Evolutionary conservation across 2,329 filamentous ascomycete species (phyloP), one percentile per base, ranked within the genome.

Genomic region (Rhytidhysteron rufulum): DNA sequence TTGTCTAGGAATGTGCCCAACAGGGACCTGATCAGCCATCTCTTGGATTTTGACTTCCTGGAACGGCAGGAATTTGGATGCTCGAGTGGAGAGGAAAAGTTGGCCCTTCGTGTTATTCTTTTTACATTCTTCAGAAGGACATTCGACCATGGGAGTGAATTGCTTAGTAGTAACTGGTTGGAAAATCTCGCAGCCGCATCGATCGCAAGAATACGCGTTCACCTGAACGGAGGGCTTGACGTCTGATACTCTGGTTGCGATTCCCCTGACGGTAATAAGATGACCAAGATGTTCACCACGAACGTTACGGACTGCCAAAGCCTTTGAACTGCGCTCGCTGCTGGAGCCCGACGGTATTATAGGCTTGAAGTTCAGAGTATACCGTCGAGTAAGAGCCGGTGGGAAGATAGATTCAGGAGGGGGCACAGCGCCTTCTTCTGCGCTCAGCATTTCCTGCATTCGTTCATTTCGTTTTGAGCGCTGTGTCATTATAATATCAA

Each of bases 11-110:
- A 98, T 98, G 63, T 98, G 93, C 37, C 93, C 93, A 49, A 98
- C 94, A 6, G 93, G 93, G 0, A 98, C 93, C 66, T 98, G 93
- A 63, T 98, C 93, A n/a, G 93, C 89, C 82, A 97, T 88, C 64
- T 98, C 93, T 68, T 98, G 93, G 41, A 98, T 89, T 72, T 97
- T 97, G 68, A 97, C 82, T 67, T 98, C 93, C 67, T 98, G 93
- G 73, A 98, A 98, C 3, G 93, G 89, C 57, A 95, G 71, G 60
- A 97, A 98, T 59, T 97, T 98, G 37, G 90, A 96, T 0, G 91
- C 93, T 55, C 93, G 80, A n/a, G 90, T 94, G 1, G 91, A 96
- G 27, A 94, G 81, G 64, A 95, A 91, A 29, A 98, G 78, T 65
- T 96, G 88, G 15, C 93, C 93, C 66, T 93, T 95, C 53, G 88